These are phyloP conservation scores for Zymoseptoria passerinii DNA, from an alignment of 2,329 filamentous ascomycete species.

Conservation along the genomic window DNA sequence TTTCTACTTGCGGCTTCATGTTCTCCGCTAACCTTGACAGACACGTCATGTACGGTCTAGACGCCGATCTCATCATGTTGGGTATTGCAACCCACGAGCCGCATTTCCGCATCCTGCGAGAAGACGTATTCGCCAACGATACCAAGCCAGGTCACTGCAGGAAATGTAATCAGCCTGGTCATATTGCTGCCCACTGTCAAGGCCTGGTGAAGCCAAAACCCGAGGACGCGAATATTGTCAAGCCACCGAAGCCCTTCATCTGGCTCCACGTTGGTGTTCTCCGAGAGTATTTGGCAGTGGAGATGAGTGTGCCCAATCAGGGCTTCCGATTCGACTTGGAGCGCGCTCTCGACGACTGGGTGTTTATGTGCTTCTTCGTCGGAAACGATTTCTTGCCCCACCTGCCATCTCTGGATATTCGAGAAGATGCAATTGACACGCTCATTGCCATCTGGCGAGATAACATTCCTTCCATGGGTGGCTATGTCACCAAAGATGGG, in stretches of 20 bases:
- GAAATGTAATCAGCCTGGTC: slow-evolving; percentile 85
- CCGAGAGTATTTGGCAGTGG: slow-evolving; percentile 84
- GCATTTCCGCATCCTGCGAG: slow-evolving; percentile 88
- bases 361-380: slow-evolving; percentile 98
- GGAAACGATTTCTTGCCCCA: slow-evolving; percentile 98
- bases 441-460: slow-evolving; percentile 96
- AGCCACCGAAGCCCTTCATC: slow-evolving; percentile 86
- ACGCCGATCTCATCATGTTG: slow-evolving; percentile 98
- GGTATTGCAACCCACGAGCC: slow-evolving; percentile 95
- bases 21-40: slow-evolving; percentile 36
- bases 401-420: slow-evolving; percentile 92
- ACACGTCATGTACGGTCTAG: slow-evolving; percentile 95
- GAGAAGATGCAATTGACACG: slow-evolving; percentile 94
- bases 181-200: slow-evolving; percentile 77
- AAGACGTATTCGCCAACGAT: slow-evolving; percentile 93
- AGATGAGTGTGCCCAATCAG: slow-evolving; percentile 74
- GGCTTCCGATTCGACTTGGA: slow-evolving; percentile 89
- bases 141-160: slow-evolving; percentile 73
- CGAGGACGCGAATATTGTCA: slow-evolving; percentile 68
- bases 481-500: slow-evolving; percentile 92
- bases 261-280: slow-evolving; percentile 93
- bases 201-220: slow-evolving; percentile 70
- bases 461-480: slow-evolving; percentile 82
- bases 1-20: background rate
- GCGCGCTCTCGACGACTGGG: slow-evolving; percentile 92